Evolutionary conservation across 148 eudicot genomes (phyloP), one percentile per base, ranked within the genome.

Genomic region (Chenopodium quinoa): DNA sequence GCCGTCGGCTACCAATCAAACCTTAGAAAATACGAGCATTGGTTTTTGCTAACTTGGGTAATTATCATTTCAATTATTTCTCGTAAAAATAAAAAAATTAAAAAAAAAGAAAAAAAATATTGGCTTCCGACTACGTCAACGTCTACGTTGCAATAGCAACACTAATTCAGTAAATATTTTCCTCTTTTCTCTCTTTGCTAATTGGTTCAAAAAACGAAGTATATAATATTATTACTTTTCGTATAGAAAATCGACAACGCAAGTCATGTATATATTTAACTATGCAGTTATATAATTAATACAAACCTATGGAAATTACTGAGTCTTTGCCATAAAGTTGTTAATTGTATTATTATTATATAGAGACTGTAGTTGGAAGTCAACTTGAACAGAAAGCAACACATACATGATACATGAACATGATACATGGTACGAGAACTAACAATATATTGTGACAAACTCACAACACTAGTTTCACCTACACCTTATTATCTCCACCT

Each of bases 1-100:
- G 75, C 25, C 23, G 81, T 46, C 71, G 19, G n/a, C 54, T 29
- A 29, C 75, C 31, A 50, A 79, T 50, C 62, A 69, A 50, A 78
- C 44, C 29, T 31, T 19, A 25, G 9, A 70, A 66, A 67, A 52
- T 48, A 22, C 0, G 27, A 27, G 27, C 27, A 0, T 48, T 58
- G 48, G 20, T 52, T 69, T 32, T 23, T 31, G 16, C 54, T 50
- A 50, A 13, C 22, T 56, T 56, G n/a, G 13, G 75, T 34, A 32
- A 54, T 79, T 79, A 50, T 79, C 22, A 52, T 22, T 20, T 62
- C 66, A 20, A 62, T 62, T 58, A 58, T 58, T 58, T 40, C 44
- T 6, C 44, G 44, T 40, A 7, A 37, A 37, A 5, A 4, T 0
- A 0, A 4, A 4, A 37, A 37, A 37, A 37, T 37, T 37, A 2